These are phyloP conservation scores for Trichoderma asperelloides DNA, from an alignment of 495 filamentous ascomycete species.

Conservation along the genomic window DNA sequence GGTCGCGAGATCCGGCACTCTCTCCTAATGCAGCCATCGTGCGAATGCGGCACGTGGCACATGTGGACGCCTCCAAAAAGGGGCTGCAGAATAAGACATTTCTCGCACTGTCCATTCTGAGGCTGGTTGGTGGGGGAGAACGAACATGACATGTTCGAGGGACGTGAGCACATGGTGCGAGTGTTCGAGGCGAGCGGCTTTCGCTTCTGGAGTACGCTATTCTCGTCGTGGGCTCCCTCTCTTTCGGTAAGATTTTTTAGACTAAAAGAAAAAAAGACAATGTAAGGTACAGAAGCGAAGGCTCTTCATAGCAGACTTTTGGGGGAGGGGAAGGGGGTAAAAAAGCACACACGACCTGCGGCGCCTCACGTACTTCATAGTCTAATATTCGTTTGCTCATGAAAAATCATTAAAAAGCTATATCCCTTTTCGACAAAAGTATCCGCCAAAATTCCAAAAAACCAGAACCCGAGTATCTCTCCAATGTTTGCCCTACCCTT, in stretches of 20 bases:
- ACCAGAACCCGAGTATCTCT: not conserved
- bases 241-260: not conserved
- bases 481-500: not conserved
- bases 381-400: not conserved
- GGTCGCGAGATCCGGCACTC: slow-evolving; percentile 1
- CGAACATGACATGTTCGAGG: not conserved
- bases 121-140: not conserved
- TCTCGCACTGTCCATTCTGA: not conserved
- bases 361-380: not conserved
- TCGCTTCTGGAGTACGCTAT: not conserved
- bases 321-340: not conserved
- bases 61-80: not conserved
- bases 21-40: not conserved
- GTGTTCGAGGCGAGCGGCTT: not conserved
- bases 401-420: not conserved
- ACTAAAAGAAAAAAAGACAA: not conserved
- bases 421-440: not conserved
- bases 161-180: not conserved
- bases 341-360: no score
- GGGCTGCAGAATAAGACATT: slow-evolving; percentile 4
- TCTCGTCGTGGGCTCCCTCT: not conserved
- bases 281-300: not conserved
- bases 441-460: not conserved
- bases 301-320: not conserved
- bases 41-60: not conserved